Conservation (phyloP, 2,329 filamentous ascomycete species). For the Monosporascus sp. region DNA sequence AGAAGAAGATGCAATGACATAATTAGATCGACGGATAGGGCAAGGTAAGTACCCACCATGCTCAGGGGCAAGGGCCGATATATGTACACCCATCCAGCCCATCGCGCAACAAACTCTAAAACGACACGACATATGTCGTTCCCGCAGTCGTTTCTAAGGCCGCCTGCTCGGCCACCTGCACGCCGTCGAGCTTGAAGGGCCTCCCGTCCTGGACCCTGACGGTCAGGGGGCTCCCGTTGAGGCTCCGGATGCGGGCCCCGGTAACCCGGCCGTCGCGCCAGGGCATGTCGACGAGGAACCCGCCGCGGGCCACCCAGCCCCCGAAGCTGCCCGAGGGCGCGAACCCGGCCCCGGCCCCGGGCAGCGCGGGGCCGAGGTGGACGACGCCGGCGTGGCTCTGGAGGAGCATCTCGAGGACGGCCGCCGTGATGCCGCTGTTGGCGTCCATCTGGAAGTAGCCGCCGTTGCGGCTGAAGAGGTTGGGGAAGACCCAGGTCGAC, state of each 20-base stretch:
- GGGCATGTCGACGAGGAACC: not conserved
- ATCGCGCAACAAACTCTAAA: not conserved
- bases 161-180: not conserved
- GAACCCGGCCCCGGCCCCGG: not conserved
- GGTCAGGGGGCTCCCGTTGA: not conserved
- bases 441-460: conserved; percentile 2
- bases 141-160: not conserved
- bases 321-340: not conserved
- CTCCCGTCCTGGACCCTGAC: not conserved
- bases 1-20: too few species aligned
- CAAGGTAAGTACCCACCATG: too few species aligned
- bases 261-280: not conserved
- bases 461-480: not conserved
- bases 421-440: not conserved
- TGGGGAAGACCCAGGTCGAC: not conserved
- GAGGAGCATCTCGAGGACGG: not conserved
- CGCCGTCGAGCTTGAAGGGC: not conserved
- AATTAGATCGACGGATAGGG: too few species aligned
- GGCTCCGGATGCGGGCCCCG: not conserved
- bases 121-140: not conserved
- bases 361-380: not conserved
- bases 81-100: too few species aligned
- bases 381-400: not conserved
- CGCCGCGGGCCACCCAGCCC: not conserved
- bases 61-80: too few species aligned